Conservation (phyloP, 2,329 filamentous ascomycete genomes). For the Rhynchosporium graminicola region DNA sequence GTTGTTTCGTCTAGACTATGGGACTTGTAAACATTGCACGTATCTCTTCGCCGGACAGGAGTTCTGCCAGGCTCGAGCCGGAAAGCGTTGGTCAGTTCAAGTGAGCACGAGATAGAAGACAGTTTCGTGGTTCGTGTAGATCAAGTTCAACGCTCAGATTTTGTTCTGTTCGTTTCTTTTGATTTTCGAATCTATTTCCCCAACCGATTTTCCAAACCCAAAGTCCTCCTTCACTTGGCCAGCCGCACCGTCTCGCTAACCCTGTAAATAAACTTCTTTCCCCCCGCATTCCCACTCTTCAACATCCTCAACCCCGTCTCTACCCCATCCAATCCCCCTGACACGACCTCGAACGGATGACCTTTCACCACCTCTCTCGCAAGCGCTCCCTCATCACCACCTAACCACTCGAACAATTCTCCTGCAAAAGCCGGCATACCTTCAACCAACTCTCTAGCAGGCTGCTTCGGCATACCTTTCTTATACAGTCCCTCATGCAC, state of each 20-base stretch:
- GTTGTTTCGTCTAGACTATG: too few relatives aligned
- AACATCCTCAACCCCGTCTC: constrained; percentile 54
- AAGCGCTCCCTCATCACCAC: constrained; percentile 41
- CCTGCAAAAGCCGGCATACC: constrained; percentile 22
- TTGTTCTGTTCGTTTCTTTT: neutral
- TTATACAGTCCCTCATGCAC: constrained; percentile 25
- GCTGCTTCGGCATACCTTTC: constrained; percentile 25
- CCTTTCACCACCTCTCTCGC: constrained; percentile 49
- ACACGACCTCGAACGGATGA: constrained; percentile 52
- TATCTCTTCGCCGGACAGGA: too few relatives aligned
- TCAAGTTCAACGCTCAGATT: neutral
- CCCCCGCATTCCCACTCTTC: constrained; percentile 60
- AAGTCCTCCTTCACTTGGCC: neutral
- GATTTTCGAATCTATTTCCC: too few relatives aligned
- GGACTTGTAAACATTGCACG: too few relatives aligned
- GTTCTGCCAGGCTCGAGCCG: too few relatives aligned
- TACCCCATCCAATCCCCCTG: constrained; percentile 49
- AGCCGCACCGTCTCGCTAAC: constrained; percentile 24
- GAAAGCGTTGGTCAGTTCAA: too few relatives aligned
- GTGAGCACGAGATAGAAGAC: too few relatives aligned
- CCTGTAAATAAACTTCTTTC: constrained; percentile 62
- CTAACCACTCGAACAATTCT: constrained; percentile 24
- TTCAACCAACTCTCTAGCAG: constrained; percentile 8
- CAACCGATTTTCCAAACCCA: too few relatives aligned
- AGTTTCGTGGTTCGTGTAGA: too few relatives aligned